Base-by-base conservation (phyloP, 2,329 filamentous ascomycete species). In the Fusarium chlamydosporum region DNA sequence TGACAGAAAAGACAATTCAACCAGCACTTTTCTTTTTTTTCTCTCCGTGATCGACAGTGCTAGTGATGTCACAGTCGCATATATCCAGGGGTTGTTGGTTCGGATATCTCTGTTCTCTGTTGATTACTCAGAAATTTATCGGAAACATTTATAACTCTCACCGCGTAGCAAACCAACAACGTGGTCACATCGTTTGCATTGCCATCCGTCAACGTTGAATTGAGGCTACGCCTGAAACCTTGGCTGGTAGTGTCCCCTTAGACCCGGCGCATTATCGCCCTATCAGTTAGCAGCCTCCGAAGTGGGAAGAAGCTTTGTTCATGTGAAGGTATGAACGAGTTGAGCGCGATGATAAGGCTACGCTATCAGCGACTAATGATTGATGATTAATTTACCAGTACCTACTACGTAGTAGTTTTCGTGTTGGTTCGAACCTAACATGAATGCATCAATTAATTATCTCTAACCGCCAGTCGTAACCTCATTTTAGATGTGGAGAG, bases 211-310 rank as follows among this genome's bases (percentile, higher is more conserved):
- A 10, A 37, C 9, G 9, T 51, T 51, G 33, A 51, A 40, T 51
- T 20, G 33, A 51, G 34, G 9, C 47, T 15, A 51, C 13, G 34
- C 47, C 47, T 51, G 47, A 51, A 51, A 40, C 34, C 4, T 51
- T 20, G 34, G 12, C n/a, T 6, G 13, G 47, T 51, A 40, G 47
- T 51, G 34, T 20, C 6, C 6, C 47, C 34, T 20, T 51, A 51
- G 47, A 5, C 47, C 11, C 47, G 47, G 47, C n/a, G 33, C 23
- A 51, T 16, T 3, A 2, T 29, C 12, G 47, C 47, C 2, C 8
- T 51, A 51, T 40, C 16, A 51, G 47, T 40, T 51, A 51, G 47
- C 4, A 51, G 47, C 6, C 47, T 40, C 47, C 47, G 47, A 20
- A 7, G 1, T 10, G 18, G 18, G 10, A 29, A 29, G 16, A 18